A percentile compares a stretch with the other conserved stretches of the same genome.
Evolutionary conservation across 805 yeast genomes (phyloP).

Genomic region (Phaffomyces opuntiae): DNA sequence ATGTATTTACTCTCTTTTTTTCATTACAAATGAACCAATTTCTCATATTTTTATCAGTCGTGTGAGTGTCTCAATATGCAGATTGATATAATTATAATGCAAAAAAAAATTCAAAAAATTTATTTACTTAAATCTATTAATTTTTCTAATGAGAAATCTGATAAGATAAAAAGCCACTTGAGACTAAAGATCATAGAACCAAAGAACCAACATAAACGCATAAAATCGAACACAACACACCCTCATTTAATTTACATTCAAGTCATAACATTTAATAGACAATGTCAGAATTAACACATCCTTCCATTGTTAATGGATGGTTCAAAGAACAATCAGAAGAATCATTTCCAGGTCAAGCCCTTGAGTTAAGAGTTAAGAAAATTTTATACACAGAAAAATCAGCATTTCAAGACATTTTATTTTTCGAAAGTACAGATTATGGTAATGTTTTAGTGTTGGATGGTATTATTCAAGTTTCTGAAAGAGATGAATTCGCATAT

Average conservation of each 20-base stretch:
- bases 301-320: conserved; percentile 58
- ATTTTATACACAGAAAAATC: conserved; percentile 64
- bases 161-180: too few species aligned
- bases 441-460: conserved; percentile 88
- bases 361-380: conserved; percentile 53
- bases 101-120: too few species aligned
- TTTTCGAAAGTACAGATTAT: conserved; percentile 66
- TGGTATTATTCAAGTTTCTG: conserved; percentile 88
- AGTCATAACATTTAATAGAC: background rate
- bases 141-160: too few species aligned
- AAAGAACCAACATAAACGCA: too few species aligned
- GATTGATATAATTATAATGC: too few species aligned
- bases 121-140: too few species aligned
- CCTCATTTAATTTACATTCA: background rate
- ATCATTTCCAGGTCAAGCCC: conserved; percentile 83
- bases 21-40: too few species aligned
- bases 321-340: conserved; percentile 68
- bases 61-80: too few species aligned
- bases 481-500: conserved; percentile 88
- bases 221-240: too few species aligned
- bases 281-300: conserved; percentile 18
- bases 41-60: too few species aligned
- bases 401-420: conserved; percentile 66
- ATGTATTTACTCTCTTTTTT: too few species aligned
- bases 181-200: too few species aligned